phyloP scores from a whole-genome alignment of 176 grass and related monocot genomes.

The Carex littledalei region DNA sequence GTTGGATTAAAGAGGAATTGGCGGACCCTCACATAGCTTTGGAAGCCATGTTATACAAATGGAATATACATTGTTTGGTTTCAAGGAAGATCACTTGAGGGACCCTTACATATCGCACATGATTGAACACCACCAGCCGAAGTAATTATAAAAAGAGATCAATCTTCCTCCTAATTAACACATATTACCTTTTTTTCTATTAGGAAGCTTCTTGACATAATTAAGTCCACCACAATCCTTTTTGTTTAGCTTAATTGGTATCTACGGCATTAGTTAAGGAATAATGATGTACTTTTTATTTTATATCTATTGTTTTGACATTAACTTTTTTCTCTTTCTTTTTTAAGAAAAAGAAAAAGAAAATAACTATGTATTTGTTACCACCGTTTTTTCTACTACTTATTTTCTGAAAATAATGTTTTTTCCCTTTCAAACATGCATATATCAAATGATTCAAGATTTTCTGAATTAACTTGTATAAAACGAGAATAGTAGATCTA shows the following conservation, averaged over 20 bases:
- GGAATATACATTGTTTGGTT: neutral
- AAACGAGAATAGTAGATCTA: too few relatives aligned
- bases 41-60: neutral
- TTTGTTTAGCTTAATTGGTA: neutral
- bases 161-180: neutral
- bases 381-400: neutral
- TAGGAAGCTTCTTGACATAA: neutral
- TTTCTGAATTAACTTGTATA: neutral
- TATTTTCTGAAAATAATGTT: neutral
- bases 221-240: neutral
- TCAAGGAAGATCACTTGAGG: neutral
- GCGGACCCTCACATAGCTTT: neutral
- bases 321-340: neutral
- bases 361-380: neutral
- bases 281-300: neutral
- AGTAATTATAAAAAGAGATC: neutral
- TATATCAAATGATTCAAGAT: neutral
- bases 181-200: neutral
- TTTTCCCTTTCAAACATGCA: neutral
- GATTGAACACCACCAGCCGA: slow-evolving; percentile 10
- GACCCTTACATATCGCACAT: neutral
- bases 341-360: neutral
- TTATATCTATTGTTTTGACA: neutral
- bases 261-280: neutral
- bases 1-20: neutral